These are phyloP conservation scores for Coniosporium apollinis DNA, from an alignment of 495 filamentous ascomycete genomes.

Conservation along the genomic window DNA sequence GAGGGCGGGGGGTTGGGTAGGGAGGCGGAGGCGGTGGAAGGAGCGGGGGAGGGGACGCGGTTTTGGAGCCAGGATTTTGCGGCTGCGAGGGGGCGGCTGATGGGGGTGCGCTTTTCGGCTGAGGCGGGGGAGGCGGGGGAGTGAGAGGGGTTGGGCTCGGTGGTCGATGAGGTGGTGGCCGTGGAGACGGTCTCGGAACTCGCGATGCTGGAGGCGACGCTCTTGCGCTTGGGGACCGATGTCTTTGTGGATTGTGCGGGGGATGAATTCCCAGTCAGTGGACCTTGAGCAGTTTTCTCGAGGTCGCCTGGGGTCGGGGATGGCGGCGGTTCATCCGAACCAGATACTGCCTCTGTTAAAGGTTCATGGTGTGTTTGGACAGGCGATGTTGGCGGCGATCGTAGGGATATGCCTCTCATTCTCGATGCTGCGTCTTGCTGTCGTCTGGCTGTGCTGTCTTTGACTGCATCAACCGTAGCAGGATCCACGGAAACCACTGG, in stretches of 20 bases:
- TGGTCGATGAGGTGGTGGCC: too few relatives aligned
- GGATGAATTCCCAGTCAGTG: too few relatives aligned
- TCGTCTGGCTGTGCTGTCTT: conserved; percentile 23
- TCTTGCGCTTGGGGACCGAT: neutral
- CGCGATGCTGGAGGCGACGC: neutral
- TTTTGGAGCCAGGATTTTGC: neutral
- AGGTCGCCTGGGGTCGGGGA: too few relatives aligned
- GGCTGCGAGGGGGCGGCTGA: neutral
- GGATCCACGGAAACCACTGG: conserved; percentile 47
- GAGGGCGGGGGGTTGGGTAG: conserved; percentile 30
- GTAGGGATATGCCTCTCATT: conserved; percentile 49
- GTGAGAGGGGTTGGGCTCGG: too few relatives aligned
- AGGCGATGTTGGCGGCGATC: conserved; percentile 42
- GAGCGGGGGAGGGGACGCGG: conserved; percentile 2
- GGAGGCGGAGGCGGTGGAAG: conserved; percentile 5
- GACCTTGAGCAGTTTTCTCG: too few relatives aligned
- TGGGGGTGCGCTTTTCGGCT: neutral
- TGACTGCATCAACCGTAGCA: conserved; percentile 40
- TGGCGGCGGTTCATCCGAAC: too few relatives aligned
- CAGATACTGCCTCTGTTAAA: conserved; percentile 20
- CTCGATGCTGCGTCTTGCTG: conserved; percentile 39
- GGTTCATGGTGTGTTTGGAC: conserved; percentile 33
- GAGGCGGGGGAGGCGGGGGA: too few relatives aligned
- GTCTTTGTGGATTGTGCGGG: too few relatives aligned
- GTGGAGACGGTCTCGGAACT: too few relatives aligned